Percentiles rank a stretch among this genome's conserved stretches.
These are phyloP conservation scores for Agrocybe praecox DNA, from an alignment of 768 basidiomycete genomes.

Conservation along the genomic window DNA sequence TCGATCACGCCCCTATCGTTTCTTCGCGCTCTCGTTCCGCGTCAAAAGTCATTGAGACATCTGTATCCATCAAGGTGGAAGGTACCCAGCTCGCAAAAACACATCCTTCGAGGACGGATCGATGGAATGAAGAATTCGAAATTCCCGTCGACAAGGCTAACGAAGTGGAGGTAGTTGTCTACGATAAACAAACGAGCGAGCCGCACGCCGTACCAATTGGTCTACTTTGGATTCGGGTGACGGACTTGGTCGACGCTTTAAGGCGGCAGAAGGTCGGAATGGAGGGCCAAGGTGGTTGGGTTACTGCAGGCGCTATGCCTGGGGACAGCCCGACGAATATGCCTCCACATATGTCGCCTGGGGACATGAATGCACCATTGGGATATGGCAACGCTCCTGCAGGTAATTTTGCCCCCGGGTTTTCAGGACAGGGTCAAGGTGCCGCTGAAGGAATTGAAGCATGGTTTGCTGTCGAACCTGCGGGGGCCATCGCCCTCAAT, in stretches of 20 bases:
- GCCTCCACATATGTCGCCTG: constrained; percentile 29
- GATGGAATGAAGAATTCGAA: constrained; percentile 98
- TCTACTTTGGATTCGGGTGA: constrained; percentile 92
- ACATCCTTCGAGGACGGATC: constrained; percentile 91
- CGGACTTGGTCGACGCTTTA: constrained; percentile 91
- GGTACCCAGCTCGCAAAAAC: constrained; percentile 91
- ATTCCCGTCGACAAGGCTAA: constrained; percentile 97
- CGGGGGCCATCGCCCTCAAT: constrained; percentile 86
- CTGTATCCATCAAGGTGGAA: constrained; percentile 94
- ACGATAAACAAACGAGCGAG: constrained; percentile 88
- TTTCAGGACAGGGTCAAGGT: constrained; percentile 28
- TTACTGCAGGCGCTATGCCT: constrained; percentile 90
- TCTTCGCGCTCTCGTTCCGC: constrained; percentile 69
- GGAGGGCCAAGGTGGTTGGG: constrained; percentile 95
- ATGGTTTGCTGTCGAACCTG: constrained; percentile 97
- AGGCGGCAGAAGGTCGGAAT: constrained; percentile 89
- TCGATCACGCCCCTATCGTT: constrained; percentile 88
- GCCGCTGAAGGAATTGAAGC: constrained; percentile 85
- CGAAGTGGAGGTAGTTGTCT: constrained; percentile 95
- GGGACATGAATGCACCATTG: constrained; percentile 51
- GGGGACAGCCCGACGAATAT: constrained; percentile 49
- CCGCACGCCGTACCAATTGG: constrained; percentile 87
- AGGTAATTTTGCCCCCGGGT: constrained; percentile 31
- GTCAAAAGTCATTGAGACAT: constrained; percentile 82
- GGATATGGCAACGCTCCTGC: constrained; percentile 48